A percentile compares a stretch with the other conserved stretches of the same genome.
These are phyloP conservation scores for Dictyostelium purpureum DNA, from an alignment of 78 protist genomes.

Conservation along the genomic window DNA sequence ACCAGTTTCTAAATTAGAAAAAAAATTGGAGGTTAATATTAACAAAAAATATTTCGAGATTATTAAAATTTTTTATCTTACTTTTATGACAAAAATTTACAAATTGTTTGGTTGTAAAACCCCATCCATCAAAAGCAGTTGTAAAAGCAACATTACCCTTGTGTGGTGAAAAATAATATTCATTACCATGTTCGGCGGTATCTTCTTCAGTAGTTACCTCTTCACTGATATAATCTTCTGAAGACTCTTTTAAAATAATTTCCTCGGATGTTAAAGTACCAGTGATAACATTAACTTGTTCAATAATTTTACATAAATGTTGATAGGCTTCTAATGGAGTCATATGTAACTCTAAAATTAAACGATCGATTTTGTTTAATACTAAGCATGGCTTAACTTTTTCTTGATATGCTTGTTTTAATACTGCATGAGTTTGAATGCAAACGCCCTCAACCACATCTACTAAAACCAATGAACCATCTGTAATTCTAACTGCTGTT, in stretches of 20 bases:
- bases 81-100: constrained; percentile 73
- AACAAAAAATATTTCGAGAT: background rate
- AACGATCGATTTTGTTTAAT: constrained; percentile 96
- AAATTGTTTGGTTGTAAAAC: constrained; percentile 81
- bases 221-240: background rate
- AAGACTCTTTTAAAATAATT: constrained; percentile 52
- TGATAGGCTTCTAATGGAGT: constrained; percentile 90
- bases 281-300: constrained; percentile 89
- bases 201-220: constrained; percentile 2
- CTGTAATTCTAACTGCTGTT: constrained; percentile 90
- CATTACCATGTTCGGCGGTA: background rate
- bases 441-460: constrained; percentile 93
- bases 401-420: constrained; percentile 94
- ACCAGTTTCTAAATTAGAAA: constrained; percentile 48
- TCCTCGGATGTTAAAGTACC: constrained; percentile 82
- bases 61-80: background rate
- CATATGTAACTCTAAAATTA: constrained; percentile 89
- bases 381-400: constrained; percentile 90
- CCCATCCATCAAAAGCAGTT: constrained; percentile 95
- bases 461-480: constrained; percentile 90
- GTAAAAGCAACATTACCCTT: constrained; percentile 97
- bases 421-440: constrained; percentile 95
- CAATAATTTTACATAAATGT: constrained; percentile 86
- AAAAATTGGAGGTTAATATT: background rate
- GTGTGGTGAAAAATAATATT: constrained; percentile 89